These are phyloP conservation scores for Salix exigua DNA, from an alignment of 345 rosid species.

Conservation along the genomic window DNA sequence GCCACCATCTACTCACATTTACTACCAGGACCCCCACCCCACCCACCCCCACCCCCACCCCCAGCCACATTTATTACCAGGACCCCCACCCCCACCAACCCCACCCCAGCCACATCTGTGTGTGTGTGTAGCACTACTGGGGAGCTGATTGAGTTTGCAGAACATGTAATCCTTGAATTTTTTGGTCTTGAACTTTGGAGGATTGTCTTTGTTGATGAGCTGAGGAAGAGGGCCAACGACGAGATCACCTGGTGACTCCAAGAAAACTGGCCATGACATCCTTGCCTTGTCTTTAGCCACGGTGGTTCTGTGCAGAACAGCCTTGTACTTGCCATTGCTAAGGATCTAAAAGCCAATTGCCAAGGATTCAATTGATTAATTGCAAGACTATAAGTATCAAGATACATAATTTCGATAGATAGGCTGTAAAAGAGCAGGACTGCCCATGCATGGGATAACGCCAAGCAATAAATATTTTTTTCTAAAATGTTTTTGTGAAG, in stretches of 20 bases:
- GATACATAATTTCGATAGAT: neutral
- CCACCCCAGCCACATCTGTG: too few relatives aligned
- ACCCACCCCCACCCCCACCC: too few relatives aligned
- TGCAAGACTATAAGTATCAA: too few relatives aligned
- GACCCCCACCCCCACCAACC: too few relatives aligned
- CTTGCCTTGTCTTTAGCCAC: constrained; percentile 65
- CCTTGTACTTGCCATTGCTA: constrained; percentile 75
- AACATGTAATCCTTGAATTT: constrained; percentile 63
- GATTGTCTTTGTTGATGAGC: constrained; percentile 36
- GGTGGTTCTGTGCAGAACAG: constrained; percentile 67
- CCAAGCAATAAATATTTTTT: neutral
- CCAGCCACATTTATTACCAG: too few relatives aligned
- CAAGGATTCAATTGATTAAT: neutral
- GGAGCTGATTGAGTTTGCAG: constrained; percentile 78
- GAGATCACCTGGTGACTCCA: constrained; percentile 68
- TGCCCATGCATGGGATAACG: too few relatives aligned
- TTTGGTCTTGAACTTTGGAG: constrained; percentile 56
- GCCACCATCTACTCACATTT: too few relatives aligned
- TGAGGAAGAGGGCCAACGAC: constrained; percentile 68
- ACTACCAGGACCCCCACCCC: too few relatives aligned
- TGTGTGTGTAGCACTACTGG: too few relatives aligned
- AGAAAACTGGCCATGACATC: constrained; percentile 97
- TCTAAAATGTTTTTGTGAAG: neutral
- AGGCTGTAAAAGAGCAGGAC: too few relatives aligned
- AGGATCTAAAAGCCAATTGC: constrained; percentile 43